Evolutionary conservation across 371 early-diverging fungal genomes (phyloP), one percentile per base, ranked within the genome.

Genomic region (Mortierella sp.): DNA sequence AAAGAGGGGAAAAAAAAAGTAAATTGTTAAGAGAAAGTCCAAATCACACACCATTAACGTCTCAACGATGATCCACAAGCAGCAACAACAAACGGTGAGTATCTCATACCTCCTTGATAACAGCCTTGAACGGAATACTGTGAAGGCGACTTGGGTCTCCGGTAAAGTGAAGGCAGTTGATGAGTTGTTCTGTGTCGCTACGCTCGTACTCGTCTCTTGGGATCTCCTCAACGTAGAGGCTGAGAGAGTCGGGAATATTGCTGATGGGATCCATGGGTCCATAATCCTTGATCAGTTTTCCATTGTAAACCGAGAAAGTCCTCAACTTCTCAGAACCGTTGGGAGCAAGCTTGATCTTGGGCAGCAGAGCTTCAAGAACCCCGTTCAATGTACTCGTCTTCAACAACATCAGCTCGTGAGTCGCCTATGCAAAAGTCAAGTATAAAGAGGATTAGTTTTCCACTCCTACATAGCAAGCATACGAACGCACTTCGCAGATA

Each of bases 111-210:
- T 92, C 88, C 78, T 88, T 91, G 45, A 97, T 79, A 52, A 92
- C 82, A 80, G 97, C 93, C 74, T 88, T 88, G 90, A 98, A 97
- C 11, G 99, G 98, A 54, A 96, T 91, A 58, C 97, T 92, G 85
- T 98, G 97, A 5, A 93, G 88, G 42, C 94, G 92, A 34, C 71
- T 58, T 2, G 91, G 82, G 55, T 96, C 94, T 77, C 92, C 92
- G 75, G 91, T 90, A 88, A 94, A 97, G 88, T 97, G 98, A 90
- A 94, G 92, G 6, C 96, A 95, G 24, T 88, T 83, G 16, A 95
- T 77, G n/a, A 92, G 77, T 54, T 90, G 78, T 14, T 84, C 79
- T 74, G 94, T 94, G 38, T 91, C 89, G 26, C 72, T 81, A 58
- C 79, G 80, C 19, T 84, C 78, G 8, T 89, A 70, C 81, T 95